Conservation (phyloP, 2,329 filamentous ascomycete genomes). For the Penicillium italicum region DNA sequence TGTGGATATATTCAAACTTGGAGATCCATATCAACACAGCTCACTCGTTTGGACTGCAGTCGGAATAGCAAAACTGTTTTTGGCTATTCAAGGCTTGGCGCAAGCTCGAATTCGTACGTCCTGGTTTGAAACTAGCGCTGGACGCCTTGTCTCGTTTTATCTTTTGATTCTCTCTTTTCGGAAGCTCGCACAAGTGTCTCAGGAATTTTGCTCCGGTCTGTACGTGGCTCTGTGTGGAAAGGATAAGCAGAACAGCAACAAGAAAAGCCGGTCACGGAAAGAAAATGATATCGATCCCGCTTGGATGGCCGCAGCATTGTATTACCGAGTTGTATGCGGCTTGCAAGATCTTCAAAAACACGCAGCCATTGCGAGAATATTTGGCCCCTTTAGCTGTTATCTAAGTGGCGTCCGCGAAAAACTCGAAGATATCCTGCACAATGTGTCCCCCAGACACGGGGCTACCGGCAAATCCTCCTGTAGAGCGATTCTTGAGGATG, state of each 20-base stretch:
- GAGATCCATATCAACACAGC: background rate
- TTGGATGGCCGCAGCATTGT: constrained; percentile 19
- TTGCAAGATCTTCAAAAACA: constrained; percentile 3
- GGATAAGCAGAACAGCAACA: background rate
- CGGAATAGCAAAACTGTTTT: constrained; percentile 15
- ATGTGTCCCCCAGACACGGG: background rate
- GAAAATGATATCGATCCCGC: constrained; percentile 6
- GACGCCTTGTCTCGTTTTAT: constrained; percentile 14
- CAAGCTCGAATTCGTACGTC: constrained; percentile 9
- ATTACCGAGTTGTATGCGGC: constrained; percentile 14
- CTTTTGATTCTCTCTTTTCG: constrained; percentile 16
- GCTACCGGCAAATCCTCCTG: background rate
- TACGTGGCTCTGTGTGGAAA: constrained; percentile 12
- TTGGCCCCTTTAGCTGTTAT: background rate
- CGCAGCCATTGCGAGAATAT: constrained; percentile 6
- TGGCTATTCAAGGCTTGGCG: constrained; percentile 14
- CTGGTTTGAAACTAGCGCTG: constrained; percentile 4
- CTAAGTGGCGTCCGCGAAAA: background rate
- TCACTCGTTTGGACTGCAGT: constrained; percentile 11
- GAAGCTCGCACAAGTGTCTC: constrained; percentile 18
- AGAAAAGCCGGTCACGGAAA: background rate
- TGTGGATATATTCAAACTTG: constrained; percentile 2
- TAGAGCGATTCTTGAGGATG: background rate
- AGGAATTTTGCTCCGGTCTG: constrained; percentile 11
- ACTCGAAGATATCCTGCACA: constrained; percentile 7